Conservation (phyloP, 768 basidiomycete species). For the Trametopsis cervina region DNA sequence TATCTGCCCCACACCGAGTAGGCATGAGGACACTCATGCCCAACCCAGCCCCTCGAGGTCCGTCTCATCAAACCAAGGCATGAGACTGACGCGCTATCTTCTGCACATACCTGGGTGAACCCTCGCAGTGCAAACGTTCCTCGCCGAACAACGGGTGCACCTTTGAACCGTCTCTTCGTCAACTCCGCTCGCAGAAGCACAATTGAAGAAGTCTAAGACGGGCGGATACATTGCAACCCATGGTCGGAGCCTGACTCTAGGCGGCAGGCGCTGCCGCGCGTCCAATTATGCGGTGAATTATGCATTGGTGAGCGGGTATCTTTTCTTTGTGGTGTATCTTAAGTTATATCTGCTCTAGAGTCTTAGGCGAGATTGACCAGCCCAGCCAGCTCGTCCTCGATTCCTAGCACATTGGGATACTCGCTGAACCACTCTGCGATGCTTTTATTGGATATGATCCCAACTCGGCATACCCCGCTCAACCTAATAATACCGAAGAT, state of each 20-base stretch:
- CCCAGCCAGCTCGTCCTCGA: too few relatives aligned
- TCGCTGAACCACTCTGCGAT: too few relatives aligned
- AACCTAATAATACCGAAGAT: constrained; percentile 32
- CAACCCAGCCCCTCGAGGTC: constrained; percentile 33
- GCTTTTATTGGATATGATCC: too few relatives aligned
- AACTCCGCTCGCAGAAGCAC: constrained; percentile 12
- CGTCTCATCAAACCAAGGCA: constrained; percentile 30
- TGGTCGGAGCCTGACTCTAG: too few relatives aligned
- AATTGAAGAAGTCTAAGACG: constrained; percentile 15
- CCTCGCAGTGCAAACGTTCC: constrained; percentile 12
- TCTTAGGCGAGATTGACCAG: too few relatives aligned
- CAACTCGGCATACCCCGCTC: constrained; percentile 1
- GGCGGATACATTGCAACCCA: too few relatives aligned
- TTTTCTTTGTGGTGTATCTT: too few relatives aligned
- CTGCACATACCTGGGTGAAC: constrained; percentile 27
- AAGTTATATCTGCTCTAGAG: too few relatives aligned
- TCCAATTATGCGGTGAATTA: too few relatives aligned
- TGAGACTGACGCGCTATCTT: constrained; percentile 33
- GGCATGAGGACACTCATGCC: constrained; percentile 37
- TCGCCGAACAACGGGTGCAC: constrained; percentile 16
- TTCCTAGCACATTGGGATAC: too few relatives aligned
- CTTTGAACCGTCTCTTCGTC: constrained; percentile 13
- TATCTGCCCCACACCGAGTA: constrained; percentile 27
- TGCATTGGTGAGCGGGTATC: too few relatives aligned
- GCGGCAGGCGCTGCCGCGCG: too few relatives aligned